phyloP scores from a whole-genome alignment of 73 alveolate genomes.

The Tetrahymena borealis region DNA sequence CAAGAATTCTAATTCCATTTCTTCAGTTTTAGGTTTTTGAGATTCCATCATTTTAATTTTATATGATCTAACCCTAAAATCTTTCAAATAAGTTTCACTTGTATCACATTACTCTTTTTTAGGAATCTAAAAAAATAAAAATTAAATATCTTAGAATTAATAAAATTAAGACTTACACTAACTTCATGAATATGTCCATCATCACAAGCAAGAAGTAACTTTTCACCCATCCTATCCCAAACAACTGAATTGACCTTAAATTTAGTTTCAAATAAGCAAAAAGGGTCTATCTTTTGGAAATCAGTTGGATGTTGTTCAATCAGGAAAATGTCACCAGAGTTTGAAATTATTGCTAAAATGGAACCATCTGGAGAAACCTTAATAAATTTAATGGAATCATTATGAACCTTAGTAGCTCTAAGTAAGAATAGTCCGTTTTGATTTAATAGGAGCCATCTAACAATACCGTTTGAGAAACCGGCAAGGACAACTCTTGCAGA shows the following conservation, averaged over 20 bases:
- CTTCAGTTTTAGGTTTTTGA: conserved; percentile 71
- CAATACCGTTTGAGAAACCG: conserved; percentile 75
- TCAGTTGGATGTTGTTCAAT: conserved; percentile 43
- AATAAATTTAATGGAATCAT: conserved; percentile 49
- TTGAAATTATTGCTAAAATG: conserved; percentile 55
- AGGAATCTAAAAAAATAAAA: conserved; percentile 21
- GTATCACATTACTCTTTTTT: conserved; percentile 50
- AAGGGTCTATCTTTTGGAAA: conserved; percentile 52
- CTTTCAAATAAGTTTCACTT: conserved; percentile 55
- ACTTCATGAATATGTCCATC: conserved; percentile 66
- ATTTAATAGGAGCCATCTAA: conserved; percentile 55
- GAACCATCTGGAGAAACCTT: conserved; percentile 55
- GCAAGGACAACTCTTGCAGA: conserved; percentile 72
- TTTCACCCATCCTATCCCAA: conserved; percentile 54
- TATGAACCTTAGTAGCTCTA: conserved; percentile 70
- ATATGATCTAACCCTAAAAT: conserved; percentile 31
- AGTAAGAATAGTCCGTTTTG: conserved; percentile 44
- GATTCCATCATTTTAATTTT: conserved; percentile 80
- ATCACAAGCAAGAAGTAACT: conserved; percentile 51
- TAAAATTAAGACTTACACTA: neutral
- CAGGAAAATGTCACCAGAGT: conserved; percentile 69
- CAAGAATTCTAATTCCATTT: conserved; percentile 60
- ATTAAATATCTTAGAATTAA: neutral
- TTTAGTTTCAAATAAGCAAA: conserved; percentile 54
- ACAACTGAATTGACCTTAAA: conserved; percentile 47